phyloP scores from a whole-genome alignment of 1,284 basidiomycete species.

The Fomitopsis betulina region DNA sequence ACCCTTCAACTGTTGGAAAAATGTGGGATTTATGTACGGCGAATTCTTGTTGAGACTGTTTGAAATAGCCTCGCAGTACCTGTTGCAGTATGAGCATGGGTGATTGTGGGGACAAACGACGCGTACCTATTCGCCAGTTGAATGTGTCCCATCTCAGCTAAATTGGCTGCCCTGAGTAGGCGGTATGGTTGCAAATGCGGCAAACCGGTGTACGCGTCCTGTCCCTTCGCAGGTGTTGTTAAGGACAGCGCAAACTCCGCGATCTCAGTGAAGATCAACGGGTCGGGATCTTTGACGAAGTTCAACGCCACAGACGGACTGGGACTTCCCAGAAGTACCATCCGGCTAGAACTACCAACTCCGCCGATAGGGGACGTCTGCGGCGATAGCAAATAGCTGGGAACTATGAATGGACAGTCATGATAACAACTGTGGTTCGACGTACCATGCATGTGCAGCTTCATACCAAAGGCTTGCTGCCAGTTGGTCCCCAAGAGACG shows the following conservation, averaged over 20 bases:
- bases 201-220: constrained; percentile 81
- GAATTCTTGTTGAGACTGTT: constrained; percentile 62
- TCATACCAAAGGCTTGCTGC: constrained; percentile 69
- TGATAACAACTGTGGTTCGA: not conserved
- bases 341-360: constrained; percentile 54
- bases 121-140: constrained; percentile 68
- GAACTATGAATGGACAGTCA: not conserved
- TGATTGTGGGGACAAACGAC: not conserved
- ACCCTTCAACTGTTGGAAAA: constrained; percentile 78
- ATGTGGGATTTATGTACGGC: constrained; percentile 60
- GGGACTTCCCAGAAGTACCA: constrained; percentile 64
- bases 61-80: constrained; percentile 93
- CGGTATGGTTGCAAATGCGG: constrained; percentile 89
- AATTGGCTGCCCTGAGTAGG: constrained; percentile 71
- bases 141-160: constrained; percentile 80
- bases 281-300: constrained; percentile 72
- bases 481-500: constrained; percentile 85
- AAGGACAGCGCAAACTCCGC: constrained; percentile 89
- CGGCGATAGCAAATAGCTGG: constrained; percentile 85
- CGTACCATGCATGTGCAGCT: constrained; percentile 89
- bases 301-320: constrained; percentile 47
- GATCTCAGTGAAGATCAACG: constrained; percentile 87
- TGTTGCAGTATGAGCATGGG: constrained; percentile 26
- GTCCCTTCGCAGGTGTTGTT: constrained; percentile 70
- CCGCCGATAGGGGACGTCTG: constrained; percentile 77